These are phyloP conservation scores for Cyberlindnera bimundalis DNA, from an alignment of 805 yeast species.

Conservation along the genomic window DNA sequence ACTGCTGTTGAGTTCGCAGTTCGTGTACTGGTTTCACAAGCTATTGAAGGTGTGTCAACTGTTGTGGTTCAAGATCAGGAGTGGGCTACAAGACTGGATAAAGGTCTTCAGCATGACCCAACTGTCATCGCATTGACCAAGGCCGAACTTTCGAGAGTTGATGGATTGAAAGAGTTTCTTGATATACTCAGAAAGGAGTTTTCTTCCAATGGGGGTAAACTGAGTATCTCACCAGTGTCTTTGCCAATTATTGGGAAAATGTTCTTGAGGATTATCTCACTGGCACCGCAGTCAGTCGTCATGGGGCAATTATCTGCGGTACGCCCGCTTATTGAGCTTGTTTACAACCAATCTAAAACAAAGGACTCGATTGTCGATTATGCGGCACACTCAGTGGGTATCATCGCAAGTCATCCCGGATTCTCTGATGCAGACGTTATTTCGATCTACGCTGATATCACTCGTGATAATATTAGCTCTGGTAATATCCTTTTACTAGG, in stretches of 20 bases:
- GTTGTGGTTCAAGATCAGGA: constrained; percentile 66
- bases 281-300: constrained; percentile 19
- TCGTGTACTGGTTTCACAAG: constrained; percentile 62
- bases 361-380: constrained; percentile 30
- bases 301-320: constrained; percentile 15
- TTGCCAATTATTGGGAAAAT: constrained; percentile 36
- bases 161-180: constrained; percentile 34
- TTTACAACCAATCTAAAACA: constrained; percentile 19
- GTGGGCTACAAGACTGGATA: constrained; percentile 68
- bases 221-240: constrained; percentile 20
- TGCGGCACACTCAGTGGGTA: constrained; percentile 45
- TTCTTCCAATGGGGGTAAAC: constrained; percentile 14
- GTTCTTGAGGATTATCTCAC: constrained; percentile 25
- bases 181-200: constrained; percentile 17
- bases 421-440: constrained; percentile 16
- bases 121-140: constrained; percentile 37
- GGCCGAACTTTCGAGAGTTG: constrained; percentile 23
- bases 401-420: constrained; percentile 43
- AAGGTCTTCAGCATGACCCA: constrained; percentile 61
- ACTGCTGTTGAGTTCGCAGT: constrained; percentile 51
- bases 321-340: constrained; percentile 25
- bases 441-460: constrained; percentile 1
- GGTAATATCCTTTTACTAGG: constrained; percentile 33
- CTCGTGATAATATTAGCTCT: neutral
- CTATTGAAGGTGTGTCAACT: constrained; percentile 48